A percentile compares a stretch with the other conserved stretches of the same genome.
Conservation (phyloP, 73 alveolate species). For the Breviolum minutum region DNA sequence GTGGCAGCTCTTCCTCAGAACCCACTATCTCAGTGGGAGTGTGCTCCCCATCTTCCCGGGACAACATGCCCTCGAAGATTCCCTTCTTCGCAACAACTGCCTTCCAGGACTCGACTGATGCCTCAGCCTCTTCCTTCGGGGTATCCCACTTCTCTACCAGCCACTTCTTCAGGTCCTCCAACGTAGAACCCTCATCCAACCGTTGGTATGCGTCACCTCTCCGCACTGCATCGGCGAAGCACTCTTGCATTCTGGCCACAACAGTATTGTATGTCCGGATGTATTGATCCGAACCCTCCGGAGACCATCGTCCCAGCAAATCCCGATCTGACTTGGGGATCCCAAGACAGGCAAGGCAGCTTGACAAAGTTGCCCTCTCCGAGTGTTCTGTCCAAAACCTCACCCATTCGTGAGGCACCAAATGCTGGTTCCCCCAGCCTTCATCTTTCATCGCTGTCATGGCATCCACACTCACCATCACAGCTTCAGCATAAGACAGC, state of each 20-base stretch:
- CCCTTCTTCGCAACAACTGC: not conserved
- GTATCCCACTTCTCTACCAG: not conserved
- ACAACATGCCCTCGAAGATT: not conserved
- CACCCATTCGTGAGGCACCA: not conserved
- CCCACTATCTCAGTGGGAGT: not conserved
- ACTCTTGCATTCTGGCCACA: not conserved
- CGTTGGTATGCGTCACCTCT: not conserved
- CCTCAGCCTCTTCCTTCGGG: too few species aligned
- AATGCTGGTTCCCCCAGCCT: not conserved
- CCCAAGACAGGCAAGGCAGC: not conserved
- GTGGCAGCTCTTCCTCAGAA: not conserved
- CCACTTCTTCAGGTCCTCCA: conserved; percentile 3
- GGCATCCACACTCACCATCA: not conserved
- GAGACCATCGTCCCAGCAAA: not conserved
- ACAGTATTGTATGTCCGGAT: not conserved
- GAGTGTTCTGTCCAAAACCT: not conserved
- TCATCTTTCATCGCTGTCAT: not conserved
- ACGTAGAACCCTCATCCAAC: not conserved
- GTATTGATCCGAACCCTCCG: not conserved
- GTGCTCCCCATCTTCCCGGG: too few species aligned
- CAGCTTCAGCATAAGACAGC: not conserved
- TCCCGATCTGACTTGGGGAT: not conserved
- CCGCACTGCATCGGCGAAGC: not conserved
- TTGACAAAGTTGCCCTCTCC: not conserved
- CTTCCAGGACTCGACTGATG: not conserved